Percentiles rank a stretch among this genome's conserved stretches.
Conservation (phyloP, 768 basidiomycete species). For the Rickenella mellea region DNA sequence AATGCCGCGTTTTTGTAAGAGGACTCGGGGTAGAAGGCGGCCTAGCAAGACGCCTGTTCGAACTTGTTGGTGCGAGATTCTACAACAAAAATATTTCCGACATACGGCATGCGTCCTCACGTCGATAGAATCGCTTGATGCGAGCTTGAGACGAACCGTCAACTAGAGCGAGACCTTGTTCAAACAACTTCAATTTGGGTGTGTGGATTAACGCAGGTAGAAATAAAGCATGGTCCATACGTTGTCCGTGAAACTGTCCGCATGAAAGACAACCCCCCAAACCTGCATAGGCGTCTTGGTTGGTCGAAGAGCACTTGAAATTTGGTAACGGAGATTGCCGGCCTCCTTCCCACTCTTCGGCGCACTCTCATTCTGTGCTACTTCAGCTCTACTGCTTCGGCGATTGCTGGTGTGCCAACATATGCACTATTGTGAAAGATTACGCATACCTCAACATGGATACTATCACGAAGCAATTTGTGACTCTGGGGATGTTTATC, state of each 20-base stretch:
- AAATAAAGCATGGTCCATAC: slow-evolving; percentile 17
- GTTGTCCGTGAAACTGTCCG: slow-evolving; percentile 22
- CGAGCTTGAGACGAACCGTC: slow-evolving; percentile 46
- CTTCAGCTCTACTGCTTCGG: slow-evolving; percentile 3
- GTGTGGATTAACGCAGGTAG: not conserved
- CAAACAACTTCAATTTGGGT: slow-evolving; percentile 36
- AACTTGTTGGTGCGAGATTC: not conserved
- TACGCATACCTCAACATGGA: slow-evolving; percentile 6
- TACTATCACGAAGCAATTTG: slow-evolving; percentile 30
- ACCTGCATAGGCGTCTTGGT: slow-evolving; percentile 26
- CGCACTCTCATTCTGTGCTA: slow-evolving; percentile 1
- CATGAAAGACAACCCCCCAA: slow-evolving; percentile 30
- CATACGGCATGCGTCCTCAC: slow-evolving; percentile 71
- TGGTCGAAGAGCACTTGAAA: slow-evolving; percentile 2
- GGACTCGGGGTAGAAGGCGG: slow-evolving; percentile 56
- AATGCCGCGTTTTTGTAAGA: slow-evolving; percentile 52
- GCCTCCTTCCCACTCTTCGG: too few species aligned
- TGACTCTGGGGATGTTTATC: slow-evolving; percentile 85
- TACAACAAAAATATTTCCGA: not conserved
- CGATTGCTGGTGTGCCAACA: not conserved
- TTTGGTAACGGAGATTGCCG: slow-evolving; percentile 5
- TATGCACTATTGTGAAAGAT: slow-evolving; percentile 2
- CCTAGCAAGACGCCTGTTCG: slow-evolving; percentile 65
- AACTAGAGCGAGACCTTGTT: slow-evolving; percentile 49
- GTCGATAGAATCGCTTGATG: slow-evolving; percentile 58